Evolutionary conservation across 2,329 filamentous ascomycete species (phyloP), one percentile per base, ranked within the genome.

Genomic region (Aureobasidium sp.): DNA sequence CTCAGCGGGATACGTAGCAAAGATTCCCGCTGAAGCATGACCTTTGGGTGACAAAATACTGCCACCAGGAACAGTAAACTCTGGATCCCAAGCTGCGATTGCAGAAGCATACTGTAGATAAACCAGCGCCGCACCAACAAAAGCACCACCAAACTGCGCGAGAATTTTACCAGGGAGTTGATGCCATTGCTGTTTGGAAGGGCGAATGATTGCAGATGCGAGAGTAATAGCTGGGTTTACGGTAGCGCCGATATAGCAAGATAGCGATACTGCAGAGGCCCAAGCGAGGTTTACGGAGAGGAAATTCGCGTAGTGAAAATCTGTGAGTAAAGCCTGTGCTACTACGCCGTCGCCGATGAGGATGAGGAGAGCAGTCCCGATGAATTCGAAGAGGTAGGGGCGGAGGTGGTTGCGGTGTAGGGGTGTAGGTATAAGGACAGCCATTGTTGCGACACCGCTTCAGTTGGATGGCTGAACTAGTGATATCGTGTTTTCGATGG

Each of bases 261-360:
- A 59, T 0, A 65, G 54, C 1, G 54, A 54, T 0, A 65, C 63
- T n/a, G 63, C 63, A 29, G 54, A 25, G 6, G 53, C 63, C 63
- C 63, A 65, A 29, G 54, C 54, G 1, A 65, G 16, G 45, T 65
- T 65, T 25, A 65, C 53, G 13, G 53, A 59, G 1, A 65, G 15
- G 43, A 42, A 65, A 16, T 40, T 43, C 27, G 42, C 63, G 55
- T 65, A 59, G 45, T 31, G 29, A 27, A 51, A 60, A 36, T 65
- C 55, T 20, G 63, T 42, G 36, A 65, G 63, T 6, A 65, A 18
- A 6, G 33, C 33, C 29, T 65, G 63, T 3, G 63, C 63, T 13
- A 65, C 54, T 16, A 65, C 63, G 20, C 54, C 54, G 36, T 65
- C 63, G 29, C 63, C 63, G 47, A 65, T 59, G 33, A 65, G 63